Conservation (phyloP, 495 filamentous ascomycete species). For the Penicillium coffeae region DNA sequence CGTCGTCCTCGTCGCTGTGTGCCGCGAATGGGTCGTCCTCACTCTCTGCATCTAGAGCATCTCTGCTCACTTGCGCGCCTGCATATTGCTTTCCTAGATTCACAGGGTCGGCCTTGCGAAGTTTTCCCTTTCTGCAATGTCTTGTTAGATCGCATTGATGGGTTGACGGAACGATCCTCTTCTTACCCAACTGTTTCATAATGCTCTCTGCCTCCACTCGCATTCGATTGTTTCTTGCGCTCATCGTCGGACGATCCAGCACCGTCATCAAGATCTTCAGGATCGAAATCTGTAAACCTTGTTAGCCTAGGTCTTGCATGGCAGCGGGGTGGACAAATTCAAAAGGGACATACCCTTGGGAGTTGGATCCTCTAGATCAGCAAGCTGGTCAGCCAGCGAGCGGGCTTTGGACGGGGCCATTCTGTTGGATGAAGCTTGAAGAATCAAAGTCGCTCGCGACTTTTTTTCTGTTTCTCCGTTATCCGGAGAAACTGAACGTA, state of each 20-base stretch:
- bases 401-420: conserved; percentile 29
- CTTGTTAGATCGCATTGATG: neutral
- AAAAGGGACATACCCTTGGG: conserved; percentile 49
- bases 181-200: conserved; percentile 76
- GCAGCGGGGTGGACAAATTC: neutral
- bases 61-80: conserved; percentile 73
- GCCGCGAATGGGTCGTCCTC: conserved; percentile 45
- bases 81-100: conserved; percentile 72
- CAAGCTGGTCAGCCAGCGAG: conserved; percentile 61
- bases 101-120: conserved; percentile 66
- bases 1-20: conserved; percentile 17
- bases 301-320: conserved; percentile 8
- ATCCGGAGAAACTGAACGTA: conserved; percentile 18
- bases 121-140: conserved; percentile 67
- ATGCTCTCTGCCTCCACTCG: conserved; percentile 67
- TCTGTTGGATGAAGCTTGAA: conserved; percentile 8
- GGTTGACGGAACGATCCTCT: neutral
- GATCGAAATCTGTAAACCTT: conserved; percentile 72
- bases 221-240: conserved; percentile 29
- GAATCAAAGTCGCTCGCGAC: conserved; percentile 10
- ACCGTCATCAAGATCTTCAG: conserved; percentile 64
- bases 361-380: conserved; percentile 59
- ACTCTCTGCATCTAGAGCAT: conserved; percentile 53
- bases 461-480: conserved; percentile 39
- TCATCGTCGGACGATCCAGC: conserved; percentile 54